Evolutionary conservation across 2,329 filamentous ascomycete genomes (phyloP).

Genomic region (Aspergillus versicolor): DNA sequence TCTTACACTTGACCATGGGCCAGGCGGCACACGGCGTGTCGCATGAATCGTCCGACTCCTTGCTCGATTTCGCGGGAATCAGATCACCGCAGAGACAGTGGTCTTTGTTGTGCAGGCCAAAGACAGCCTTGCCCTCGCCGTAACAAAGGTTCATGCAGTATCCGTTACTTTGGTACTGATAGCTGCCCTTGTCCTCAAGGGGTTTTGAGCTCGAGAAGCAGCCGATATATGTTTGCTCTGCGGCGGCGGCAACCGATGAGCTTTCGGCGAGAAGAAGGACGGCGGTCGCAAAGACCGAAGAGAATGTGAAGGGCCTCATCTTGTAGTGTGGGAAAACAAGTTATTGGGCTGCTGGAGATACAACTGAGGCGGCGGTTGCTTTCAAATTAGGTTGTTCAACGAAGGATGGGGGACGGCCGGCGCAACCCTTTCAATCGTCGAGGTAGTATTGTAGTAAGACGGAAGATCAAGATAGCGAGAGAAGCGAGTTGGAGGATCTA

Average conservation of each 20-base stretch:
- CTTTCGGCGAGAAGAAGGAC: slow-evolving; percentile 25
- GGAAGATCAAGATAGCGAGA: slow-evolving; percentile 6
- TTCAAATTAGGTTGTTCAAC: slow-evolving; percentile 15
- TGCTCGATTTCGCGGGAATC: slow-evolving; percentile 59
- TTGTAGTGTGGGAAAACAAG: slow-evolving; percentile 11
- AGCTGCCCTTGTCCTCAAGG: slow-evolving; percentile 49
- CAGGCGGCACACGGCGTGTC: slow-evolving; percentile 65
- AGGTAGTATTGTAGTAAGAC: neutral
- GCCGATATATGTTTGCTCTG: slow-evolving; percentile 35
- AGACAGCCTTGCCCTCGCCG: slow-evolving; percentile 53
- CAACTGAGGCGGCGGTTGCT: slow-evolving; percentile 20
- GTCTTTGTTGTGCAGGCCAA: slow-evolving; percentile 60
- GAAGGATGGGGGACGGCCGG: slow-evolving; percentile 38
- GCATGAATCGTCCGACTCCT: slow-evolving; percentile 62
- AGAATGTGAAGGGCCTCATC: slow-evolving; percentile 30
- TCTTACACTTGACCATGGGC: slow-evolving; percentile 64
- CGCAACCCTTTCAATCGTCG: slow-evolving; percentile 32
- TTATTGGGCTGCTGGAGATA: slow-evolving; percentile 7
- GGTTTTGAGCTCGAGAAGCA: slow-evolving; percentile 53
- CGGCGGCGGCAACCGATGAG: slow-evolving; percentile 22
- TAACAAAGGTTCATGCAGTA: slow-evolving; percentile 56
- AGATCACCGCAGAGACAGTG: slow-evolving; percentile 72
- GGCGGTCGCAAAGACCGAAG: slow-evolving; percentile 25
- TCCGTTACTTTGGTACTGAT: slow-evolving; percentile 55
- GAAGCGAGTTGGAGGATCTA: slow-evolving; percentile 4